These are phyloP conservation scores for Cordyceps javanica DNA, from an alignment of 2,329 filamentous ascomycete species.

Conservation along the genomic window DNA sequence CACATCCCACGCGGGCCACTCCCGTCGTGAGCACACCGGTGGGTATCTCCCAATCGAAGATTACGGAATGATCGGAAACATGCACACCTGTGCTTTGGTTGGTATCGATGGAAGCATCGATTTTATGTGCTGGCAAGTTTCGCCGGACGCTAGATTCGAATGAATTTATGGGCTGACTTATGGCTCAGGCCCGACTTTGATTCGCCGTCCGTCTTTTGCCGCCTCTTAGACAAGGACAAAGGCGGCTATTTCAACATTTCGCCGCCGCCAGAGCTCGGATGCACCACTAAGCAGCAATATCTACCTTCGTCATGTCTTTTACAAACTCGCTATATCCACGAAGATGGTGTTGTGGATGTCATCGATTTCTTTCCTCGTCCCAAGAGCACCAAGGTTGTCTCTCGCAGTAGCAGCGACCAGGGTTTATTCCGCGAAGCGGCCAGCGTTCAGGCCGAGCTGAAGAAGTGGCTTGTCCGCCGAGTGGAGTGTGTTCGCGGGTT, in stretches of 20 bases:
- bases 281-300: conserved; percentile 72
- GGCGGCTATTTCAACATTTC: conserved; percentile 67
- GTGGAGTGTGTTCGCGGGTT: conserved; percentile 66
- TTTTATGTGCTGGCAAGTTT: conserved; percentile 66
- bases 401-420: conserved; percentile 37
- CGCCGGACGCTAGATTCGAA: not conserved
- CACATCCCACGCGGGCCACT: conserved; percentile 26
- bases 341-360: conserved; percentile 66
- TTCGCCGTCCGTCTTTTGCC: conserved; percentile 69
- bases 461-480: conserved; percentile 64
- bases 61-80: conserved; percentile 75
- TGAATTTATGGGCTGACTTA: not conserved
- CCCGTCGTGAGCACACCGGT: conserved; percentile 29
- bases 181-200: conserved; percentile 65
- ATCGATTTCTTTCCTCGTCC: conserved; percentile 72
- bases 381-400: conserved; percentile 48
- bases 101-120: conserved; percentile 69
- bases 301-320: conserved; percentile 69
- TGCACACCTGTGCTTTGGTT: conserved; percentile 71
- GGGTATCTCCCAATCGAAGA: conserved; percentile 63
- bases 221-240: conserved; percentile 66
- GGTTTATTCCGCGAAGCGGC: conserved; percentile 48
- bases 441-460: conserved; percentile 54
- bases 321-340: conserved; percentile 71
- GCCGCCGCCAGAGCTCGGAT: conserved; percentile 43